Base-by-base conservation (phyloP, 768 basidiomycete genomes). In the Tephrocybe sp. region DNA sequence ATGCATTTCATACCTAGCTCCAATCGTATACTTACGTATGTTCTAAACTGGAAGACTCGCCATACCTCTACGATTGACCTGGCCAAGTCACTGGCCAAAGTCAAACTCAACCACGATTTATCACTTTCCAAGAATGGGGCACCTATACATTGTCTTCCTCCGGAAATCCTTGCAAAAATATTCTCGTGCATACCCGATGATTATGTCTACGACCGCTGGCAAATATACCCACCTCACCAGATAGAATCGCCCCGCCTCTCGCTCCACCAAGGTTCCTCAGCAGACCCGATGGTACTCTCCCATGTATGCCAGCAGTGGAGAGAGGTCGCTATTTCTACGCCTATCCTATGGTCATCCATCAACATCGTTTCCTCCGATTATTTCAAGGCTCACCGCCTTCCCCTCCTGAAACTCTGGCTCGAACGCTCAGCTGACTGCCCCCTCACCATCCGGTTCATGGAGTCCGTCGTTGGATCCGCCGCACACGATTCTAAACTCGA, bases 301-400 rank as follows among this genome's bases (percentile, higher is more conserved):
- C 50, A 46, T 8, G 50, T 55, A 1, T 55, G 47, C 22, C 29
- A 29, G 3, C 38, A 42, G 6, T 55, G 54, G 54, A 31, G 47
- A 37, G 25, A 12, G 8, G 47, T 45, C 7, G 47, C 47, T 18
- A 43, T 55, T 9, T 39, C 42, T 11, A 42, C 29, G 4, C 47
- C 54, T 22, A 42, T 49, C 9, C 43, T 52, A 2, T 55, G 54
- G 50, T 44, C 50, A 18, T 49, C 33, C 1, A 48, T 55, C 38
- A 9, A 44, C 9, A 45, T 55, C 29, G 13, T 42, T 25, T 55
- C 37, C 25, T 37, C 41, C 16, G 22, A 34, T n/a, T n/a, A n/a
- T n/a, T n/a, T n/a, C 15, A 27, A 42, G 34, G 33, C 15, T 11
- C 42, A 42, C 19, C 31, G 24, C 18, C 22, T 43, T 1, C 47